Evolutionary conservation across 345 rosid species (phyloP).

Genomic region (Dovyalis caffra): DNA sequence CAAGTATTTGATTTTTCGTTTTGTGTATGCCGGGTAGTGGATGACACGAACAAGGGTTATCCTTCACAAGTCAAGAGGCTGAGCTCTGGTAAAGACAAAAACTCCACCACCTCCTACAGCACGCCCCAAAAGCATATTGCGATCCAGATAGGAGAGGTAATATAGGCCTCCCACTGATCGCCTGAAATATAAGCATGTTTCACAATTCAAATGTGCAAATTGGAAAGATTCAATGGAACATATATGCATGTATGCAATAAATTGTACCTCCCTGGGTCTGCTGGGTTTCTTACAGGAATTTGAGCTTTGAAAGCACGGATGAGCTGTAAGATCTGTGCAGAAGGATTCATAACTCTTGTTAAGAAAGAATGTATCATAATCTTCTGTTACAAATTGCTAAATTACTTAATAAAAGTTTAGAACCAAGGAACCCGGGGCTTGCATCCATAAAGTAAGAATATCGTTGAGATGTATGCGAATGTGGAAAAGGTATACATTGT

Average conservation of each 20-base stretch:
- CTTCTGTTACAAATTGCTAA: background rate
- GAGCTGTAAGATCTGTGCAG: conserved; percentile 75
- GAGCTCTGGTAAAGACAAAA: conserved; percentile 78
- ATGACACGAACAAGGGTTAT: background rate
- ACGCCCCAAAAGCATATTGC: conserved; percentile 80
- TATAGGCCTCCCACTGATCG: conserved; percentile 76
- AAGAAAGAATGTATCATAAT: background rate
- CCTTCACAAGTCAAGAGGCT: conserved; percentile 57
- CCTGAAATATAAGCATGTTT: conserved; percentile 36
- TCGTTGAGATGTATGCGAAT: background rate
- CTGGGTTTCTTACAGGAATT: conserved; percentile 59
- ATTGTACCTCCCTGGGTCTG: conserved; percentile 51
- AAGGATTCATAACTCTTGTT: background rate
- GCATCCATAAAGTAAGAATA: background rate
- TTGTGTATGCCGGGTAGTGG: background rate
- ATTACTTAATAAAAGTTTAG: background rate
- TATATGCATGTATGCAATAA: background rate
- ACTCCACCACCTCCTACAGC: conserved; percentile 96
- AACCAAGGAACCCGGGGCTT: background rate
- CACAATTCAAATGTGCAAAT: conserved; percentile 9
- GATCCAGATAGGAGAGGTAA: conserved; percentile 81
- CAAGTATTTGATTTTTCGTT: background rate
- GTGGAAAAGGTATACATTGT: background rate
- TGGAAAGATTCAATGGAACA: background rate
- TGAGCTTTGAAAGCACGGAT: conserved; percentile 71